phyloP scores from a whole-genome alignment of 140 eudicot species.

The Cichorium intybus region DNA sequence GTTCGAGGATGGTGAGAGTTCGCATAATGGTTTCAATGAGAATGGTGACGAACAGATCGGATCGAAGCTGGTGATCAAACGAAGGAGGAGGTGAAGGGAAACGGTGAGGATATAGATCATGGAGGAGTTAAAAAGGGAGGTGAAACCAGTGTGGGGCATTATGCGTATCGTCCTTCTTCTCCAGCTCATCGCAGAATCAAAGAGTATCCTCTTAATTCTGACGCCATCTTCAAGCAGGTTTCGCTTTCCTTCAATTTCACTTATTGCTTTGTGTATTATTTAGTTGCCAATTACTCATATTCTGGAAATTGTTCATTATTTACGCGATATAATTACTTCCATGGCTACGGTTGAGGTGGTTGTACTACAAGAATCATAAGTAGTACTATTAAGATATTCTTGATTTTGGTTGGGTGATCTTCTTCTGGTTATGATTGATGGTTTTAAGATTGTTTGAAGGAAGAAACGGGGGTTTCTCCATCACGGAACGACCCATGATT shows the following conservation, averaged over 20 bases:
- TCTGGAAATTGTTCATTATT: background rate
- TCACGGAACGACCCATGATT: no score
- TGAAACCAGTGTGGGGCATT: slow-evolving; percentile 18
- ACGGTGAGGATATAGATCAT: slow-evolving; percentile 8
- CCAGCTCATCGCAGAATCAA: slow-evolving; percentile 77
- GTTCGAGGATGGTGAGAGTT: slow-evolving; percentile 22
- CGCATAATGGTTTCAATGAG: background rate
- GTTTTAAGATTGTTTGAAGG: no score
- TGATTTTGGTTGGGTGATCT: no score
- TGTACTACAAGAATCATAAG: no score
- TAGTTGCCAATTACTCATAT: background rate
- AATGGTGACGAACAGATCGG: slow-evolving; percentile 29
- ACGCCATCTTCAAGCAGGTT: slow-evolving; percentile 94
- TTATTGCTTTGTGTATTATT: background rate
- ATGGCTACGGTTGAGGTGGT: no score
- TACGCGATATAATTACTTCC: background rate
- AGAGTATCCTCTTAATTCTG: slow-evolving; percentile 94
- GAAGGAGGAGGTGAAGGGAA: slow-evolving; percentile 7
- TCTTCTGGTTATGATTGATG: no score
- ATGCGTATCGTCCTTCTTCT: slow-evolving; percentile 60
- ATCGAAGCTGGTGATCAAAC: slow-evolving; percentile 1
- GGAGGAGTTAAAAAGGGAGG: slow-evolving; percentile 6
- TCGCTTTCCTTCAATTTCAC: background rate
- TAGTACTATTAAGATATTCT: no score
- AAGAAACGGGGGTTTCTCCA: no score